Evolutionary conservation across 331 rosid species (phyloP), one percentile per base, ranked within the genome.

Genomic region (Rosa hybrid): DNA sequence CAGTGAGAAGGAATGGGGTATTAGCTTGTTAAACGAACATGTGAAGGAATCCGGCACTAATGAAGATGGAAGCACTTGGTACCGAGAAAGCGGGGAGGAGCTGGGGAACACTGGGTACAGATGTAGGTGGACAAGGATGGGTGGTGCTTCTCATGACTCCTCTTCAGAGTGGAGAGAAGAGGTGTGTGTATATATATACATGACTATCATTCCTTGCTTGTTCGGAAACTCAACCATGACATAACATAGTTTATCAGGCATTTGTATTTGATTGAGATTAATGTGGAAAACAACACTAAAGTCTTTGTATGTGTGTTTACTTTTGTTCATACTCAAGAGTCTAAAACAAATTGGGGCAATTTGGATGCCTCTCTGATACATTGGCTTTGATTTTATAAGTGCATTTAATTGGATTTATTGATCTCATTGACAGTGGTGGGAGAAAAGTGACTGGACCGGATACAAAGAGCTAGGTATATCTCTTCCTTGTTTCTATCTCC

Each of bases 401-500:
- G 91, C 94, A 86, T 91, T 93, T 95, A 91, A 91, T 93, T 93
- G 91, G 94, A 87, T 96, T 93, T 95, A 83, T 91, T 93, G 91
- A 91, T 96, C 90, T 96, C 89, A 90, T 91, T 96, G 96, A 83
- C 98, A 96, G 99, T 96, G 99, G 99, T 96, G 99, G 99, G 98
- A 93, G 98, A 93, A 93, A 89, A 93, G 98, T 87, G 97, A 93
- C 91, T 93, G 99, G 98, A 93, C 96, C 11, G 99, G 99, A 96
- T 96, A 91, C 90, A 96, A 96, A 90, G 99, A 96, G 92, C 93
- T 96, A 81, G 99, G 99, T 96, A 96, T 62, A 77, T 79, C 83
- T 48, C 87, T 68, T 80, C 39, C 82, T 80, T 76, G 68, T 78
- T 70, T 80, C 77, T 65, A 70, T 71, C 73, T 46, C 64, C 21